Evolutionary conservation across 345 rosid species (phyloP), one percentile per base, ranked within the genome.

Genomic region (Viola odorata): DNA sequence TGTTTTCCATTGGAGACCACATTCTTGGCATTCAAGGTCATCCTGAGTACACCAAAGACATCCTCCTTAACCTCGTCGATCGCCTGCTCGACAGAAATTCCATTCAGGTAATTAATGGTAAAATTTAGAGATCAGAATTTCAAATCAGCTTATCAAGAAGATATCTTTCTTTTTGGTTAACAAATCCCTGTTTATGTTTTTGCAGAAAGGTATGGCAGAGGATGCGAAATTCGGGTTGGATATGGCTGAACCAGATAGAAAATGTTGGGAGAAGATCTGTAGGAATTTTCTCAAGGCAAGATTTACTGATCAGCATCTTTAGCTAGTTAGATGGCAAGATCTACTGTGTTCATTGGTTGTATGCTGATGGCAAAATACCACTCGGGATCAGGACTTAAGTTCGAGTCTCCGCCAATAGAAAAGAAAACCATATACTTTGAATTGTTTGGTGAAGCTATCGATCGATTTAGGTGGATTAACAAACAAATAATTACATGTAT

Each of bases 11-110:
- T 12, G 91, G 82, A 9, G 76, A 81, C 39, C 96, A 75, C 63
- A 77, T 92, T 49, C 66, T 87, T 45, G 94, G 96, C n/a, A 80
- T 92, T 64, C 98, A 92, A 79, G 96, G 98, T 32, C 96, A 92
- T 63, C 96, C 94, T 8, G 98, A 92, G 68, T 87, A 89, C 72
- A 83, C 89, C 73, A 85, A 78, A 54, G 96, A 87, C 76, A 89
- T 92, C 54, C 80, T 92, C 50, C 69, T 10, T 55, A 76, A 78
- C 65, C 84, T 92, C 63, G 75, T 89, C 4, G 96, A 89, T 60
- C 96, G 96, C 58, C 94, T 89, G 48, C 84, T 85, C 38, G 13
- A 47, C 56, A 77, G 37, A 61, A 75, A 82, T 69, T 67, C 56
- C 67, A 80, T 92, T 14, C 61, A 81, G 82, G 96, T 91, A 65